Percentiles rank a stretch among this genome's conserved stretches.
Conservation (phyloP, 2,329 filamentous ascomycete genomes). For the Xylaria sp. region DNA sequence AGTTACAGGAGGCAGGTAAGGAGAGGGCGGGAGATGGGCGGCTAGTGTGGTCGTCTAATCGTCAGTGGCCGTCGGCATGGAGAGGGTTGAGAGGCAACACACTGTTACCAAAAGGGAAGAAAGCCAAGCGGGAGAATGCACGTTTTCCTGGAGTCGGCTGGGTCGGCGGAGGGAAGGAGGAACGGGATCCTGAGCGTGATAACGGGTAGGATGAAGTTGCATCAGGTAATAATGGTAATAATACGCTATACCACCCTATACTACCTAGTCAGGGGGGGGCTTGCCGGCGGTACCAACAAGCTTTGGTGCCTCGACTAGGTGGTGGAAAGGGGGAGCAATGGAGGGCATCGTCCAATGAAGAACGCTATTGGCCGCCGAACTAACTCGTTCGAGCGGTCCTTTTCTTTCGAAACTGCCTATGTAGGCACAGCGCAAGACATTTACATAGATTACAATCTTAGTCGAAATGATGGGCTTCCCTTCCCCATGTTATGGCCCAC, state of each 20-base stretch:
- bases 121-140: constrained; percentile 32
- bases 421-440: constrained; percentile 2
- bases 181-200: constrained; percentile 28
- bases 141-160: constrained; percentile 27
- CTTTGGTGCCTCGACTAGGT: constrained; percentile 10
- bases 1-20: constrained; percentile 20
- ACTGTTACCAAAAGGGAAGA: constrained; percentile 23
- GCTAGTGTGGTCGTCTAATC: constrained; percentile 24
- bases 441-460: constrained; percentile 13
- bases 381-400: constrained; percentile 9
- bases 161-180: constrained; percentile 32
- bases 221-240: constrained; percentile 29
- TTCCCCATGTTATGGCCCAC: constrained; percentile 21
- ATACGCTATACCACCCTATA: too few species aligned
- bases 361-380: background rate
- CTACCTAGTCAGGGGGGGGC: constrained; percentile 28
- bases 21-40: constrained; percentile 19
- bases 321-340: constrained; percentile 18
- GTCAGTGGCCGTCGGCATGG: constrained; percentile 16
- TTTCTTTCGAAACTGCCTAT: background rate
- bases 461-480: constrained; percentile 28
- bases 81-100: constrained; percentile 25
- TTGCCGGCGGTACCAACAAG: constrained; percentile 26
- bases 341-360: constrained; percentile 17
- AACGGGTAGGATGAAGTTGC: constrained; percentile 27